These are phyloP conservation scores for Lentinula sp. DNA, from an alignment of 768 basidiomycete genomes.

Conservation along the genomic window DNA sequence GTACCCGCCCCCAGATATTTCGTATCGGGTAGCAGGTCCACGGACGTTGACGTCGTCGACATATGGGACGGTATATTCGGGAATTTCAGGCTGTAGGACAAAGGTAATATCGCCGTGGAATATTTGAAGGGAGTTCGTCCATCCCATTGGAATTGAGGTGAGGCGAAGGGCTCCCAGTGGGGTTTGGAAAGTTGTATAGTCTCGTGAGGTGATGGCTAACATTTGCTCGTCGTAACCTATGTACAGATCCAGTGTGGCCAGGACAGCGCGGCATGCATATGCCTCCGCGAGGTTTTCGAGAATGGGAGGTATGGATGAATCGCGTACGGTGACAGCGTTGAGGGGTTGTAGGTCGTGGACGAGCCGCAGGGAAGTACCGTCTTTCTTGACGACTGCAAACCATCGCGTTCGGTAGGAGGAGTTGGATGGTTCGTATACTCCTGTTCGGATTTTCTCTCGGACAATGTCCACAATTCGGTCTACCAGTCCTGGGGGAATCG, in stretches of 20 bases:
- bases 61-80: neutral
- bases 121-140: constrained; percentile 22
- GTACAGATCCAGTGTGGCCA: constrained; percentile 14
- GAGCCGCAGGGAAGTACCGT: constrained; percentile 12
- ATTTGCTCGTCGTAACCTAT: constrained; percentile 21
- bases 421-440: constrained; percentile 1
- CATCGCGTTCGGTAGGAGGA: neutral
- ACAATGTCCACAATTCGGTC: constrained; percentile 9
- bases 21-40: neutral
- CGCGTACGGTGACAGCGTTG: constrained; percentile 16
- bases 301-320: constrained; percentile 15
- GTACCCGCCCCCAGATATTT: neutral
- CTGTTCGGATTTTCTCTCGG: constrained; percentile 8
- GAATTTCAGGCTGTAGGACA: constrained; percentile 22
- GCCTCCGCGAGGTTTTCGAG: constrained; percentile 8
- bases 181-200: constrained; percentile 9
- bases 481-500: constrained; percentile 13
- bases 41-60: neutral
- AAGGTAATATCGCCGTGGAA: constrained; percentile 23
- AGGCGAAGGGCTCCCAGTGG: constrained; percentile 17
- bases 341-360: constrained; percentile 22
- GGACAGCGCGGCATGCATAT: constrained; percentile 4
- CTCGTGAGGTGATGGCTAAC: neutral
- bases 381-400: constrained; percentile 12
- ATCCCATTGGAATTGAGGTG: constrained; percentile 23